Evolutionary conservation across 176 grass and related monocot species (phyloP).

Genomic region (Juncus effusus): DNA sequence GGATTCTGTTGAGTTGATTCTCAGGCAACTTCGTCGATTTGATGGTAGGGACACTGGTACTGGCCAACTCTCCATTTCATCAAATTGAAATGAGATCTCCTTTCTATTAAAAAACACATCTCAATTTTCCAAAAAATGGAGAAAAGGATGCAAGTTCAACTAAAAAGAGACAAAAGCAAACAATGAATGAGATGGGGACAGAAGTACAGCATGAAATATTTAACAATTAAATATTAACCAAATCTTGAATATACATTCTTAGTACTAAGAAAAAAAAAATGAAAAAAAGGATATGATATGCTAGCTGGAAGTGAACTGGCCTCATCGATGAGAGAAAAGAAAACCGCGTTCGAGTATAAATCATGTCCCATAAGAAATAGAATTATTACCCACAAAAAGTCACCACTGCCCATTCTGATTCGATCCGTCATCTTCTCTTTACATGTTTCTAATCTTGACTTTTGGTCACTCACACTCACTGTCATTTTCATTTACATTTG

Average conservation of each 20-base stretch:
- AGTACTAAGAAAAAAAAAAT: constrained; percentile 10
- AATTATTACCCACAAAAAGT: constrained; percentile 25
- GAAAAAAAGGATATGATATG: constrained; percentile 4
- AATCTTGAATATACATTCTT: constrained; percentile 25
- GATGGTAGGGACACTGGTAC: constrained; percentile 3
- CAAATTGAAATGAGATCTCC: constrained; percentile 13
- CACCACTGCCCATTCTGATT: constrained; percentile 6
- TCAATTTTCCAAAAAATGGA: not conserved
- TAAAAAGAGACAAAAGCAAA: constrained; percentile 2
- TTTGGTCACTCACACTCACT: not conserved
- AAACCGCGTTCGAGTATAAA: constrained; percentile 32
- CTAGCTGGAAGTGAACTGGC: constrained; percentile 75
- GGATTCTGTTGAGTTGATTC: constrained; percentile 17
- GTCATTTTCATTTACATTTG: constrained; percentile 1
- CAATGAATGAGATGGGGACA: constrained; percentile 23
- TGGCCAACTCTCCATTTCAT: not conserved
- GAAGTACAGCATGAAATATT: constrained; percentile 9
- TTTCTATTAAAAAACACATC: constrained; percentile 5
- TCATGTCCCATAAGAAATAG: constrained; percentile 1
- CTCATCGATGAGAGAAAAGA: not conserved
- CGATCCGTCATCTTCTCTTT: not conserved
- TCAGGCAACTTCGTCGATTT: constrained; percentile 51
- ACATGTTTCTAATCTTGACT: constrained; percentile 8
- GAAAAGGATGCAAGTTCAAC: too few species aligned
- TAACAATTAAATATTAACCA: constrained; percentile 38